Percentiles rank a stretch among this genome's conserved stretches.
Evolutionary conservation across 2,329 filamentous ascomycete species (phyloP).

Genomic region (Phyllosticta paracitricarpa): DNA sequence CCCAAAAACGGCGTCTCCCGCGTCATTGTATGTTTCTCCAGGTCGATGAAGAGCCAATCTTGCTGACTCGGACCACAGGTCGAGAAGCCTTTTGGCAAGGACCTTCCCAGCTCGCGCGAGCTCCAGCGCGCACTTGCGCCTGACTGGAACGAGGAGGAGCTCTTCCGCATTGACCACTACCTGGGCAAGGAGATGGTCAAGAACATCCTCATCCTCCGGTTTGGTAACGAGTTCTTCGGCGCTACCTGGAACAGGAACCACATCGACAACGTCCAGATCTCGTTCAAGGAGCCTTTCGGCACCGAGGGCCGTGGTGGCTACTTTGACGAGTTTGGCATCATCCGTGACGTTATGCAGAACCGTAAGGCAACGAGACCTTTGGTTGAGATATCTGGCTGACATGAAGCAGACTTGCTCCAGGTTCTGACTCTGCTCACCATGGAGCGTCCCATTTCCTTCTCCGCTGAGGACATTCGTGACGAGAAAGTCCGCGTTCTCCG

Average conservation of each 20-base stretch:
- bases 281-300: conserved; percentile 98
- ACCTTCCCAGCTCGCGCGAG: conserved; percentile 85
- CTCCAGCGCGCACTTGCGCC: conserved; percentile 90
- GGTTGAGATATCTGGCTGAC: background rate
- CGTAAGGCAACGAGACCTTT: conserved; percentile 37
- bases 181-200: conserved; percentile 99
- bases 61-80: conserved; percentile 46
- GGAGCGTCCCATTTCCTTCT: conserved; percentile 98
- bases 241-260: conserved; percentile 99
- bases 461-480: conserved; percentile 93
- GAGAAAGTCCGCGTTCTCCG: conserved; percentile 96
- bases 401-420: conserved; percentile 65
- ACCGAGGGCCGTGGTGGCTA: conserved; percentile 97
- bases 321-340: conserved; percentile 99
- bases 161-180: conserved; percentile 99
- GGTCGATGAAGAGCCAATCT: background rate
- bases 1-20: conserved; percentile 81
- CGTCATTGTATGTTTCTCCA: conserved; percentile 62
- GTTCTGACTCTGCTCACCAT: conserved; percentile 93
- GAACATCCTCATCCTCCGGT: conserved; percentile 95
- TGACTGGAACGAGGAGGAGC: conserved; percentile 97
- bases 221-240: conserved; percentile 97
- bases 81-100: conserved; percentile 98
- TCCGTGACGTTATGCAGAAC: conserved; percentile 99
- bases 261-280: conserved; percentile 94